These are phyloP conservation scores for Bipolaris zeicola DNA, from an alignment of 2,329 filamentous ascomycete species.

Conservation along the genomic window DNA sequence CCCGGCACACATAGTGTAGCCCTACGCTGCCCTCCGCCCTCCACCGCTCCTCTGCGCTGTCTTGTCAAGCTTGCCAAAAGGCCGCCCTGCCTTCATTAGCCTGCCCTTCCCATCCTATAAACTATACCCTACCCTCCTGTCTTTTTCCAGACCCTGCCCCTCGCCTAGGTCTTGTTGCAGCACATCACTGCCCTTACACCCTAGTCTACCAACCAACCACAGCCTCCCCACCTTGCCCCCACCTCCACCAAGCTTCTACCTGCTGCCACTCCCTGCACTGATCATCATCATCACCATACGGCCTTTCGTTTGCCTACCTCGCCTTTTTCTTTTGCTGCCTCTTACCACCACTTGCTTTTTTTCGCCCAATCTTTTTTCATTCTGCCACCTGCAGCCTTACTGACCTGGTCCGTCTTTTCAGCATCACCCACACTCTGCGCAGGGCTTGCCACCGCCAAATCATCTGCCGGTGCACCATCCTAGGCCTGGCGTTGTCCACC, in stretches of 20 bases:
- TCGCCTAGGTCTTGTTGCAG: slow-evolving; percentile 40
- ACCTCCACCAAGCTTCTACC: slow-evolving; percentile 18
- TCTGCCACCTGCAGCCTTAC: slow-evolving; percentile 30
- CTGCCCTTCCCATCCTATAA: slow-evolving; percentile 43
- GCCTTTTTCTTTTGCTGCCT: slow-evolving; percentile 8
- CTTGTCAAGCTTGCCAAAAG: slow-evolving; percentile 36
- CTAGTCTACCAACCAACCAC: slow-evolving; percentile 31
- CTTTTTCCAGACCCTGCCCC: slow-evolving; percentile 43
- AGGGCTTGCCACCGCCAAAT: slow-evolving; percentile 69
- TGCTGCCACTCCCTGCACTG: slow-evolving; percentile 22
- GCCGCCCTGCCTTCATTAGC: slow-evolving; percentile 34
- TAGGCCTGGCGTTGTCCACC: slow-evolving; percentile 70
- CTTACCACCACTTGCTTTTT: slow-evolving; percentile 3
- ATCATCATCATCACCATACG: slow-evolving; percentile 13
- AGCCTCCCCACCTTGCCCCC: slow-evolving; percentile 32
- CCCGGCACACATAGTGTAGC: slow-evolving; percentile 35
- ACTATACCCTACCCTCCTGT: slow-evolving; percentile 42
- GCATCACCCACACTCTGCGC: slow-evolving; percentile 77
- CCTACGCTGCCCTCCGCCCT: slow-evolving; percentile 22
- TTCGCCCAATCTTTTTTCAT: slow-evolving; percentile 16
- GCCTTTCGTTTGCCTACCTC: slow-evolving; percentile 8
- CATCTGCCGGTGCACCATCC: slow-evolving; percentile 68
- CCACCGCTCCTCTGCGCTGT: slow-evolving; percentile 41
- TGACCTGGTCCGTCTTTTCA: slow-evolving; percentile 52
- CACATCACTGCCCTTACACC: slow-evolving; percentile 26